Percentiles rank a stretch among this genome's conserved stretches.
These are phyloP conservation scores for Salvia sclarea DNA, from an alignment of 305 asterid species.

Conservation along the genomic window DNA sequence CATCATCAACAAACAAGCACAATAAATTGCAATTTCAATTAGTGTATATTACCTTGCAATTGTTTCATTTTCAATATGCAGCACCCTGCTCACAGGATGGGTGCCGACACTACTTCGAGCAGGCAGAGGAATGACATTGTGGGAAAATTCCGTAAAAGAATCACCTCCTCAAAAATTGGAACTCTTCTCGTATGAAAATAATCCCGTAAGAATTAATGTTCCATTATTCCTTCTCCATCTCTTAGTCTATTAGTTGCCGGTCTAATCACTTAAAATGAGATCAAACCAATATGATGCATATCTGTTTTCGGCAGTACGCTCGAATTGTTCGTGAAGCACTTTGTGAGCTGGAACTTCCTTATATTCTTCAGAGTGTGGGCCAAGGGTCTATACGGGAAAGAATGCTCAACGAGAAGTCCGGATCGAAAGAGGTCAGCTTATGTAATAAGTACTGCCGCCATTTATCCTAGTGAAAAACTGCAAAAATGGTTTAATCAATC, in stretches of 20 bases:
- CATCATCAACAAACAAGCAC: background rate
- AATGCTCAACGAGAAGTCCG: conserved; percentile 54
- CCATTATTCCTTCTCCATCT: background rate
- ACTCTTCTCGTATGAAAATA: conserved; percentile 75
- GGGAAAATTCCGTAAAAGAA: conserved; percentile 60
- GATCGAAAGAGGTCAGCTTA: conserved; percentile 58
- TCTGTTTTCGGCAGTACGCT: conserved; percentile 49
- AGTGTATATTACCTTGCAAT: background rate
- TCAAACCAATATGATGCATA: background rate
- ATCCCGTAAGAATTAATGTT: conserved; percentile 50
- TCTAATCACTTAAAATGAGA: background rate
- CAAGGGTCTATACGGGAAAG: conserved; percentile 57
- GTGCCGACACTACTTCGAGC: conserved; percentile 82
- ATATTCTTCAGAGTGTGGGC: conserved; percentile 65
- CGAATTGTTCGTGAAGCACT: conserved; percentile 83
- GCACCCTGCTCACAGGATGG: conserved; percentile 80
- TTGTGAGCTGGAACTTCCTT: conserved; percentile 81
- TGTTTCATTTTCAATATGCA: conserved; percentile 36
- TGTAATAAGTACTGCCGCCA: background rate
- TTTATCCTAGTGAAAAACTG: background rate
- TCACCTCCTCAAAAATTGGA: conserved; percentile 60
- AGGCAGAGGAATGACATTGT: conserved; percentile 82
- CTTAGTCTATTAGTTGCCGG: background rate
- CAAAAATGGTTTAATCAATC: background rate
- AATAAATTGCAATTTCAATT: conserved; percentile 2